Evolutionary conservation across 306 rosid genomes (phyloP).

Genomic region (Cicer arietinum): DNA sequence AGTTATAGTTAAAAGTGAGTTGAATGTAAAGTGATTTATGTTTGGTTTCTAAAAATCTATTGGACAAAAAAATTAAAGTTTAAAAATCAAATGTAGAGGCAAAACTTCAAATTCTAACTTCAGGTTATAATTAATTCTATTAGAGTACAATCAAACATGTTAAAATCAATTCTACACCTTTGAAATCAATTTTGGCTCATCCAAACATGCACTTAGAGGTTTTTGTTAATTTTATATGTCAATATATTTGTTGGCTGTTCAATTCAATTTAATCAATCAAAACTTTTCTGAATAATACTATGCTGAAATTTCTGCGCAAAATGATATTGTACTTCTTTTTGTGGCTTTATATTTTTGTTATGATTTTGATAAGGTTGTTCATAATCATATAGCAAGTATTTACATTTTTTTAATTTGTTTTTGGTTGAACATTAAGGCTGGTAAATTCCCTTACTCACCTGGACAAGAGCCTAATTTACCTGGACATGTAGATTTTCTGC

Average conservation of each 20-base stretch:
- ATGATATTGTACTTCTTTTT: not conserved
- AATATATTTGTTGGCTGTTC: not conserved
- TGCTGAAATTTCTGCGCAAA: not conserved
- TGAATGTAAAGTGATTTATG: too few relatives aligned
- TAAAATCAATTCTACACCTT: too few relatives aligned
- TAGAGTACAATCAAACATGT: too few relatives aligned
- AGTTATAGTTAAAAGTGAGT: too few relatives aligned
- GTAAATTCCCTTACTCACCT: slow-evolving; percentile 73
- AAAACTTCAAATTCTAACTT: too few relatives aligned
- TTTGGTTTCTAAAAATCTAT: too few relatives aligned
- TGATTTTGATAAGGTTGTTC: slow-evolving; percentile 10
- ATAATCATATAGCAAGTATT: not conserved
- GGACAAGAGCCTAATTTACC: slow-evolving; percentile 79
- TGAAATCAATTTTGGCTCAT: too few relatives aligned
- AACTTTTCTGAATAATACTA: not conserved
- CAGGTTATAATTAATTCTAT: too few relatives aligned
- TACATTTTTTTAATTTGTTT: not conserved
- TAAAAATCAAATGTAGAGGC: too few relatives aligned
- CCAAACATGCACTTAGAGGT: not conserved
- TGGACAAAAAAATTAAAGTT: too few relatives aligned
- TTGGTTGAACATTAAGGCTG: slow-evolving; percentile 56
- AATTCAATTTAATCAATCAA: slow-evolving; percentile 7
- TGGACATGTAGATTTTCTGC: slow-evolving; percentile 71
- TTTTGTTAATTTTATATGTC: not conserved
- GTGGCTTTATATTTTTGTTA: not conserved